phyloP scores from a whole-genome alignment of 306 rosid species.

The Castanea crenata region DNA sequence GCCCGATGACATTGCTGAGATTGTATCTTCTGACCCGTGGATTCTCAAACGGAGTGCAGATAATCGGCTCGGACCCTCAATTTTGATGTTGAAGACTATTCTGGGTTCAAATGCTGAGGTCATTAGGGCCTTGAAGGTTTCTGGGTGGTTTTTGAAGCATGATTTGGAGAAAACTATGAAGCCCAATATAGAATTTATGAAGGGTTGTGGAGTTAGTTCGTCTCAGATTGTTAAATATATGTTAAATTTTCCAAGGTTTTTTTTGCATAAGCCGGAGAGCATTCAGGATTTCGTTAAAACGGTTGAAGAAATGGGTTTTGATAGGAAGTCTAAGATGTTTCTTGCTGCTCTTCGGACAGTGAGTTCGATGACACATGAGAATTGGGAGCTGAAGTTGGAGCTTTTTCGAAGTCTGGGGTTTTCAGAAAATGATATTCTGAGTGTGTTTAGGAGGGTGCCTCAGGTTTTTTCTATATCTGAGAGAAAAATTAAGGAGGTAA shows the following conservation, averaged over 20 bases:
- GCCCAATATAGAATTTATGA: slow-evolving; percentile 28
- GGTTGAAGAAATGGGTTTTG: slow-evolving; percentile 31
- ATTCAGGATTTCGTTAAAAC: slow-evolving; percentile 25
- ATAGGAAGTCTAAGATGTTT: slow-evolving; percentile 30
- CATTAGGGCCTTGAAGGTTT: slow-evolving; percentile 20
- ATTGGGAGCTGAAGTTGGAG: slow-evolving; percentile 33
- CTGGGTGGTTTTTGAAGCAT: slow-evolving; percentile 15
- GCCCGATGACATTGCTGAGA: slow-evolving; percentile 21
- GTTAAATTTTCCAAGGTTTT: slow-evolving; percentile 23
- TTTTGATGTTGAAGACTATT: slow-evolving; percentile 23
- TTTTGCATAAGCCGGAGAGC: slow-evolving; percentile 20
- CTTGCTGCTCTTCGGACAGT: slow-evolving; percentile 27
- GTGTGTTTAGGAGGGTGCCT: slow-evolving; percentile 21
- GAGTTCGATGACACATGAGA: slow-evolving; percentile 29
- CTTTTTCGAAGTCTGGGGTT: slow-evolving; percentile 28
- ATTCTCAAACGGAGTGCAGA: slow-evolving; percentile 5
- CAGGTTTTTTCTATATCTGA: slow-evolving; percentile 24
- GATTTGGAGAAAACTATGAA: slow-evolving; percentile 34
- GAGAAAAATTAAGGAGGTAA: slow-evolving; percentile 23
- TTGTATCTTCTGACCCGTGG: slow-evolving; percentile 31
- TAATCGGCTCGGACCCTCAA: slow-evolving; percentile 18
- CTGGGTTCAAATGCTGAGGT: slow-evolving; percentile 26
- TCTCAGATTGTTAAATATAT: slow-evolving; percentile 12
- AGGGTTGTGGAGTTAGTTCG: slow-evolving; percentile 23
- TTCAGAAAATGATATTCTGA: slow-evolving; percentile 20